Base-by-base conservation (phyloP, 805 yeast species). In the Saccharomycopsis selenospora region DNA sequence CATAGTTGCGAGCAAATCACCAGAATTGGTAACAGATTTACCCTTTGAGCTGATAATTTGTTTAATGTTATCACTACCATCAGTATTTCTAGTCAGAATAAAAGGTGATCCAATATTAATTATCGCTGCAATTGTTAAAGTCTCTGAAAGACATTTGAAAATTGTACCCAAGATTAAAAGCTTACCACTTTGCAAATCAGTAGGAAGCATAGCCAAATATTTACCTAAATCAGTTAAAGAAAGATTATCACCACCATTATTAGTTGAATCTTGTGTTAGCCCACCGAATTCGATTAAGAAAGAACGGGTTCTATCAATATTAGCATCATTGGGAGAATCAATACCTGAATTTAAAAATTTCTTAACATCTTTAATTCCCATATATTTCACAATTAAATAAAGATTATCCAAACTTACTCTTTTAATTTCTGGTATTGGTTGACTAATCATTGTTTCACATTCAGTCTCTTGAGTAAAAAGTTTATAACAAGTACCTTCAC, bases 351-450 rank as follows among this genome's bases (percentile, higher is more conserved):
- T 68, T 53, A 91, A 70, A 58, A 91, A 93, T 20, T 68, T 72
- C 49, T 71, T 72, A 0, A 89, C 96, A 55, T 85, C 72, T 2
- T 70, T 67, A 24, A 91, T 74, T 0, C 95, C 95, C 93, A 93
- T 88, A 0, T 96, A 75, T 62, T 89, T 89, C 13, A 90, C 95
- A 42, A 82, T 79, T 41, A 91, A 68, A 58, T 86, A 90, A 36
- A 91, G 68, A 29, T 86, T 86, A 56, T 90, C 96, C 28, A 91
- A 65, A 27, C 93, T 80, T 0, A 93, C 80, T 51, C 98, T 71
- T 54, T 79, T 79, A 46, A 91, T 91, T 61, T 91, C 99, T 0
- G 99, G 97, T 14, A 84, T 71, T 0, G 96, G 95, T 55, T 82
- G 82, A 1, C 73, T 69, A 13, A 74, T 66, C 91, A 89, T 84